Evolutionary conservation across 345 rosid genomes (phyloP).

Genomic region (Aethionema arabicum): DNA sequence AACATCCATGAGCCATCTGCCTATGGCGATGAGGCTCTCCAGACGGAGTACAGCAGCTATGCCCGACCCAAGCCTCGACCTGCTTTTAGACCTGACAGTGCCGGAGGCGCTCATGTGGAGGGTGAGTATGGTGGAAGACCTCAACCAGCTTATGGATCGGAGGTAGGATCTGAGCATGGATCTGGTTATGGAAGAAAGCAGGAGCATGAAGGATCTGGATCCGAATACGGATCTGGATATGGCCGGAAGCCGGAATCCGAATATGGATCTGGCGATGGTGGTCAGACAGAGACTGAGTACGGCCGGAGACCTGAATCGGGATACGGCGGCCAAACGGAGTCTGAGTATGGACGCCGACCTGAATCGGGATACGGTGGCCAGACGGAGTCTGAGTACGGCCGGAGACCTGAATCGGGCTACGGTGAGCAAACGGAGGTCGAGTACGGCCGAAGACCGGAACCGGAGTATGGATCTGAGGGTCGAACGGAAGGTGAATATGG

Average conservation of each 20-base stretch:
- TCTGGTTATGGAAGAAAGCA: slow-evolving; percentile 30
- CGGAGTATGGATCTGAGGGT: slow-evolving; percentile 46
- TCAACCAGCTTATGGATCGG: slow-evolving; percentile 34
- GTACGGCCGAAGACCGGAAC: slow-evolving; percentile 38
- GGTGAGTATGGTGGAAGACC: slow-evolving; percentile 37
- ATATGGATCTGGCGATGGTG: slow-evolving; percentile 20
- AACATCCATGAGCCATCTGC: slow-evolving; percentile 68
- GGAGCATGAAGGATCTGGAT: slow-evolving; percentile 16
- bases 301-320: slow-evolving; percentile 31
- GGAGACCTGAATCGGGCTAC: slow-evolving; percentile 36
- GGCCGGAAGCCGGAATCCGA: slow-evolving; percentile 6
- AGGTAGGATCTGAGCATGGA: slow-evolving; percentile 18
- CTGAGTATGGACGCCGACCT: slow-evolving; percentile 30
- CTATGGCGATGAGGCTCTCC: slow-evolving; percentile 64
- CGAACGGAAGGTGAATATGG: slow-evolving; percentile 32
- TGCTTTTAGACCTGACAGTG: slow-evolving; percentile 41
- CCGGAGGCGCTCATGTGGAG: slow-evolving; percentile 41
- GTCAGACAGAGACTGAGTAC: slow-evolving; percentile 28
- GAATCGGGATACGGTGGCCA: slow-evolving; percentile 26
- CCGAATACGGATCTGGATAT: slow-evolving; percentile 23
- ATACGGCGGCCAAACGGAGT: slow-evolving; percentile 26
- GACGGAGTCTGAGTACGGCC: slow-evolving; percentile 33
- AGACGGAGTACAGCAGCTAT: slow-evolving; percentile 78
- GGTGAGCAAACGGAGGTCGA: slow-evolving; percentile 41
- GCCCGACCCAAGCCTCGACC: slow-evolving; percentile 78